These are phyloP conservation scores for Periconia digitata DNA, from an alignment of 2,329 filamentous ascomycete genomes.

Conservation along the genomic window DNA sequence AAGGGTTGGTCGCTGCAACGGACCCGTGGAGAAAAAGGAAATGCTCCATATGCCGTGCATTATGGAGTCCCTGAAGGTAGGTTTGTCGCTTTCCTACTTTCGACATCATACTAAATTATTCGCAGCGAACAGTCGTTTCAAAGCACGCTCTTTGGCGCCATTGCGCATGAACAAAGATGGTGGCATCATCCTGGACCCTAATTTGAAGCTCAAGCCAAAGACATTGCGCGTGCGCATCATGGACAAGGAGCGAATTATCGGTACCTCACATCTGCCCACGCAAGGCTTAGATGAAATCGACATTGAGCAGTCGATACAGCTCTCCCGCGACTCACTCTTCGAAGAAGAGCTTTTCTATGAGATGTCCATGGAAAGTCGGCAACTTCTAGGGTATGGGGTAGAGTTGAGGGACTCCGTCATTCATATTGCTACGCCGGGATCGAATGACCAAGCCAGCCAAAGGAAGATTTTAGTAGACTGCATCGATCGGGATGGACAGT, in stretches of 20 bases:
- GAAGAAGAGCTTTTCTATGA: constrained; percentile 91
- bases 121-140: constrained; percentile 58
- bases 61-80: constrained; percentile 83
- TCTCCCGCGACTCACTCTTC: constrained; percentile 77
- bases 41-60: constrained; percentile 79
- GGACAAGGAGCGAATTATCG: constrained; percentile 59
- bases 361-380: constrained; percentile 77
- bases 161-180: constrained; percentile 75
- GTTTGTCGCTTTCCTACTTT: constrained; percentile 12
- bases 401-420: constrained; percentile 57
- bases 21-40: constrained; percentile 51
- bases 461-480: constrained; percentile 70
- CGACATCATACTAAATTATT: constrained; percentile 8
- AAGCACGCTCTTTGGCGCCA: constrained; percentile 76
- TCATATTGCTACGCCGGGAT: constrained; percentile 26
- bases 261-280: constrained; percentile 49
- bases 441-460: constrained; percentile 40
- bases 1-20: constrained; percentile 76
- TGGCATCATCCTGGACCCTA: constrained; percentile 71
- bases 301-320: constrained; percentile 69
- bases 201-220: constrained; percentile 56
- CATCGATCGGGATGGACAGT: constrained; percentile 59
- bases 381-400: constrained; percentile 70
- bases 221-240: constrained; percentile 69
- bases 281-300: constrained; percentile 50